Base-by-base conservation (phyloP, 768 basidiomycete genomes). In the Tephrocybe sp. region DNA sequence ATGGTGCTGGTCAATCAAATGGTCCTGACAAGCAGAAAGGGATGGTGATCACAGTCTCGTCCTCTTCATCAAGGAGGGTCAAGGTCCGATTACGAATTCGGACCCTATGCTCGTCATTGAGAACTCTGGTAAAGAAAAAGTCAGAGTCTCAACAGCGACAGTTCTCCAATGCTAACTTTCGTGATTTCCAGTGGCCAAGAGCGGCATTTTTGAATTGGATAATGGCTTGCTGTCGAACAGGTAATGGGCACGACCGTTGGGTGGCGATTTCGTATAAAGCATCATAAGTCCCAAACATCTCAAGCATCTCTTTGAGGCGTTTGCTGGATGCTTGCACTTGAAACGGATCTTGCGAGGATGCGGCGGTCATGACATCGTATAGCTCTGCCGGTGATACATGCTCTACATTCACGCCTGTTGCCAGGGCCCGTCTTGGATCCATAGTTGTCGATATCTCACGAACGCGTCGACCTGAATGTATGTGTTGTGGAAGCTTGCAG, bases 151-250 rank as follows among this genome's bases (percentile, higher is more conserved):
- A 34, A 44, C 25, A 37, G 42, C 37, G 9, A 11, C 15, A 47
- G 19, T 9, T 13, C 35, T 25, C 15, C 21, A 32, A 5, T 39
- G 55, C 78, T 62, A 56, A 89, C 91, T 83, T 90, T 70, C 84
- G 71, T 26, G 84, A 86, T 61, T 79, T 76, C 93, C 93, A 96
- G 60, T 89, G 85, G 41, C 69, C 69, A 3, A 84, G 64, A 2
- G 84, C 85, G 1, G 78, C 76, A 58, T 94, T 95, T 70, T 95
- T 95, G 72, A 94, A 88, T 60, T 92, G 91, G 47, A 95, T 87
- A 54, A 92, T 89, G 21, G 87, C 83, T 64, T 89, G 88, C 57
- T 88, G 80, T 34, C 92, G 82, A 42, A 93, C 78, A 13, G 70
- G 70, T 30, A 87, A 64, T 12, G 88, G 84, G n/a, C 85, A 65